Conservation (phyloP, 768 basidiomycete genomes). For the Pisolithus albus region DNA sequence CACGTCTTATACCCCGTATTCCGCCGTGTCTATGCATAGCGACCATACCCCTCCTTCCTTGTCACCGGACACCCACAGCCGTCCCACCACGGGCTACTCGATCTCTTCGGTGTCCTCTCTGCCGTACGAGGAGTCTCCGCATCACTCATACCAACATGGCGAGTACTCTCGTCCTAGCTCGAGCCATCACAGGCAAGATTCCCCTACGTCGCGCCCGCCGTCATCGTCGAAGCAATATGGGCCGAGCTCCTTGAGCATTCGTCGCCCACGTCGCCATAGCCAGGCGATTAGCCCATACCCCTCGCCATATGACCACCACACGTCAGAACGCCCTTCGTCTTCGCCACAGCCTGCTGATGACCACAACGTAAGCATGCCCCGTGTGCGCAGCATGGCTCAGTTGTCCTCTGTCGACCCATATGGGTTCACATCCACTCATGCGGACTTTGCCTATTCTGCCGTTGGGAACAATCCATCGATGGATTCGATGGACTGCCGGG, state of each 20-base stretch:
- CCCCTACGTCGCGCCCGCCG: slow-evolving; percentile 61
- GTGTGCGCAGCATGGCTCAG: slow-evolving; percentile 80
- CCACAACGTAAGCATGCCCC: slow-evolving; percentile 46
- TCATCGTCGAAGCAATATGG: slow-evolving; percentile 57
- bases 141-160: slow-evolving; percentile 32
- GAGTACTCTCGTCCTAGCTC: slow-evolving; percentile 73
- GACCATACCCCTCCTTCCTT: slow-evolving; percentile 64
- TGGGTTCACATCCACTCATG: slow-evolving; percentile 54
- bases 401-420: slow-evolving; percentile 68
- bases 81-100: slow-evolving; percentile 81
- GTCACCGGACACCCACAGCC: slow-evolving; percentile 66
- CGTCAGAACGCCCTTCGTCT: slow-evolving; percentile 60
- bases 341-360: slow-evolving; percentile 62
- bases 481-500: slow-evolving; percentile 32
- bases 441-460: slow-evolving; percentile 79
- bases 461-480: slow-evolving; percentile 39
- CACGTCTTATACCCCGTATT: slow-evolving; percentile 65
- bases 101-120: slow-evolving; percentile 76
- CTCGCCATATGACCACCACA: slow-evolving; percentile 64
- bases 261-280: slow-evolving; percentile 71
- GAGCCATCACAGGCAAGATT: slow-evolving; percentile 56
- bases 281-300: slow-evolving; percentile 87
- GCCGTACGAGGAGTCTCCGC: slow-evolving; percentile 55
- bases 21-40: slow-evolving; percentile 59
- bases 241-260: slow-evolving; percentile 55